Base-by-base conservation (phyloP, 2,329 filamentous ascomycete species). In the Penicillium concentricum region DNA sequence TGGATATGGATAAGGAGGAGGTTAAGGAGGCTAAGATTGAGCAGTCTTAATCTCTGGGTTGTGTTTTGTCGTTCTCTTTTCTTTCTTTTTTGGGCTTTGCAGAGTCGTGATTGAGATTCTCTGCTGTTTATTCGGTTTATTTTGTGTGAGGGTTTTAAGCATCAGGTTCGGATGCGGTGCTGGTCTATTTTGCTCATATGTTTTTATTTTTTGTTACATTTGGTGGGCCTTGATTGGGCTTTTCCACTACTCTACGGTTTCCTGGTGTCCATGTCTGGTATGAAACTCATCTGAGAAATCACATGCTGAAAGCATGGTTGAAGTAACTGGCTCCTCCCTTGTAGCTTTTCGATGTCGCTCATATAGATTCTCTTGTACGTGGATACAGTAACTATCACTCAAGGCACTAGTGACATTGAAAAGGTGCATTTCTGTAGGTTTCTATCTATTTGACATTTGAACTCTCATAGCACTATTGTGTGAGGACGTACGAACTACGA, bases 1-100 rank as follows among this genome's bases (percentile, higher is more conserved):
- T 73, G 69, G 73, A 75, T 62, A 64, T 75, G 67, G 73, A 75
- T 68, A 61, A 62, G 15, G 71, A 70, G 55, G 70, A 72, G 50
- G 61, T 64, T 32, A 73, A 72, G 57, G 70, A 69, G 54, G 69
- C 67, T 20, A 73, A 72, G 58, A 65, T 66, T 49, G 74, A 77
- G 59, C 61, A 65, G 28, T 51, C 48, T 51, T 58, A 49, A 49
- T 50, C 30, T 10, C 16, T 26, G 44, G 38, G 12, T 8, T 49
- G 18, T 34, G 41, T 52, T 56, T 46, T 20, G n/a, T 54, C 51
- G 15, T 26, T 24, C n/a, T 56, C 51, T 43, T 37, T 50, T 60
- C 47, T 61, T 43, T 43, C 30, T 55, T 45, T 41, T 48, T 46
- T 16, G n/a, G 34, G n/a, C 26, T 34, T 44, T 18, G 20, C 16